Evolutionary conservation across 257 asterid genomes (phyloP).

Genomic region (Rubia yunnanensis): DNA sequence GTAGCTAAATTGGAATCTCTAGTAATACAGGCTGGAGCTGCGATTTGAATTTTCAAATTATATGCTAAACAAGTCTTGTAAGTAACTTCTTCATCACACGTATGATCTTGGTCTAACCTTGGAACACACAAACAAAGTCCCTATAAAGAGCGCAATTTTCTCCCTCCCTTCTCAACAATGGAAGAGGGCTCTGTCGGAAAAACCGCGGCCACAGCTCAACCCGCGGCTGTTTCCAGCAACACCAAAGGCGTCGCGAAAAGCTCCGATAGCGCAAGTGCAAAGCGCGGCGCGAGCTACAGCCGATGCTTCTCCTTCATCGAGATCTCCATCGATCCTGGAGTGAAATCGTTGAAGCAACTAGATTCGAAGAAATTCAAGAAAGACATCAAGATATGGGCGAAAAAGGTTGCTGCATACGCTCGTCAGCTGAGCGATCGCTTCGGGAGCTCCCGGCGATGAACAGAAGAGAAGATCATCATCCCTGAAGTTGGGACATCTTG

Average conservation of each 20-base stretch:
- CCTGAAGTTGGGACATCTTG: not conserved
- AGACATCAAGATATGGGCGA: constrained; percentile 82
- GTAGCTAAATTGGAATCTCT: not conserved
- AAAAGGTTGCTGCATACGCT: constrained; percentile 55
- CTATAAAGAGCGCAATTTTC: not conserved
- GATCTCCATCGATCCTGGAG: constrained; percentile 53
- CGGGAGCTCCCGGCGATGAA: constrained; percentile 29
- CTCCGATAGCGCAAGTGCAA: constrained; percentile 11
- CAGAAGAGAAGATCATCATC: not conserved
- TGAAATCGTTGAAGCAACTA: constrained; percentile 59
- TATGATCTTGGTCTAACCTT: constrained; percentile 5
- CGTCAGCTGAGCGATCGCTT: constrained; percentile 56
- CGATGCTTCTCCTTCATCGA: constrained; percentile 49
- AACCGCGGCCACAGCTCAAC: constrained; percentile 1
- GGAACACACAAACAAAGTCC: not conserved
- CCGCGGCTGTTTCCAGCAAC: constrained; percentile 12
- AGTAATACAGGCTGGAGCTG: not conserved
- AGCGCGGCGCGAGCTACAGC: constrained; percentile 20
- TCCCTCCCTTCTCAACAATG: constrained; percentile 13
- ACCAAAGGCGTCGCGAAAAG: constrained; percentile 2
- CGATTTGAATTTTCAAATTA: not conserved
- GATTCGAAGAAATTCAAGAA: constrained; percentile 67
- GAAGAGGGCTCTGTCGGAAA: constrained; percentile 18
- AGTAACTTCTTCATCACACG: constrained; percentile 21
- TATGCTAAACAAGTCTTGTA: constrained; percentile 19